Conservation (phyloP, 768 basidiomycete genomes). For the Agaricus sinodeliciosus region DNA sequence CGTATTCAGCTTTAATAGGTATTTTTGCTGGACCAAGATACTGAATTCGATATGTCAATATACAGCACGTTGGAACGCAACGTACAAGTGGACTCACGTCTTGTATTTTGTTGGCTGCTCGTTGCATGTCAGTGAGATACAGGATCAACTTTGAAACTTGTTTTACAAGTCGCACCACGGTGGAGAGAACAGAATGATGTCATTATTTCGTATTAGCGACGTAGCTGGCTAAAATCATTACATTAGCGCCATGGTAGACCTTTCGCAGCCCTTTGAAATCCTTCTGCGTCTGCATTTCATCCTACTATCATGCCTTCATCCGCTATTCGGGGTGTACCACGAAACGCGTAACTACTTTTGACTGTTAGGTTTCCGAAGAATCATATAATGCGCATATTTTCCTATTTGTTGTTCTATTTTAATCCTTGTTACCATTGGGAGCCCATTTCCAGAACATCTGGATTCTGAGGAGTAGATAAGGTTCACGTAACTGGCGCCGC, state of each 20-base stretch:
- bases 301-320: too few relatives aligned
- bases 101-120: constrained; percentile 23
- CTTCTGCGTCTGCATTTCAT: background rate
- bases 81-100: constrained; percentile 13
- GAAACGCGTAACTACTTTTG: too few relatives aligned
- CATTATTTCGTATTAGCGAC: constrained; percentile 5
- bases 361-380: too few relatives aligned
- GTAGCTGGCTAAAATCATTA: constrained; percentile 20
- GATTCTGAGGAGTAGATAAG: too few relatives aligned
- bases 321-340: too few relatives aligned
- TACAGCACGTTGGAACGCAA: background rate
- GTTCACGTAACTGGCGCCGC: too few relatives aligned
- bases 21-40: constrained; percentile 33
- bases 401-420: too few relatives aligned
- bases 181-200: background rate
- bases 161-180: background rate
- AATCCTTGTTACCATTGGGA: too few relatives aligned
- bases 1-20: constrained; percentile 36
- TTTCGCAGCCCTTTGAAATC: background rate
- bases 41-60: constrained; percentile 13
- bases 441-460: too few relatives aligned
- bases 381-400: too few relatives aligned
- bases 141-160: background rate
- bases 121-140: constrained; percentile 19
- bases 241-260: constrained; percentile 14